Evolutionary conservation across 2,329 filamentous ascomycete species (phyloP).

Genomic region (Colletotrichum destructivum): DNA sequence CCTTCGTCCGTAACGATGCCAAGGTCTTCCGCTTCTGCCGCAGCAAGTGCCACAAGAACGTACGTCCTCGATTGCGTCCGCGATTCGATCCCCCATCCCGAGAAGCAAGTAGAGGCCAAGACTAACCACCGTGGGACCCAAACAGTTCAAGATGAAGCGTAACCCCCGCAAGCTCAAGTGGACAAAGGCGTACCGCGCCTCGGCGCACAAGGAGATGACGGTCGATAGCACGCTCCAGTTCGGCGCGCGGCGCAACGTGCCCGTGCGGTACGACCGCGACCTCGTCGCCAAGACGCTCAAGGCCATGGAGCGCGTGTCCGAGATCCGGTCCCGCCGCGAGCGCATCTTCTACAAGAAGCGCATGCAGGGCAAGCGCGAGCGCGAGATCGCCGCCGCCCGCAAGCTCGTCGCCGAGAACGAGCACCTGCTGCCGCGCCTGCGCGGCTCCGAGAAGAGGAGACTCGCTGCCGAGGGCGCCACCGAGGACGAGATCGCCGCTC

Average conservation of each 20-base stretch:
- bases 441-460: slow-evolving; percentile 73
- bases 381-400: slow-evolving; percentile 83
- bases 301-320: slow-evolving; percentile 91
- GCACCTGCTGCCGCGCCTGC: slow-evolving; percentile 86
- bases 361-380: slow-evolving; percentile 91
- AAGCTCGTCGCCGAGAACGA: slow-evolving; percentile 93
- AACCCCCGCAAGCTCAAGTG: slow-evolving; percentile 97
- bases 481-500: slow-evolving; percentile 65
- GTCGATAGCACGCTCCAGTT: slow-evolving; percentile 96
- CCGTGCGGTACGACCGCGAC: slow-evolving; percentile 95
- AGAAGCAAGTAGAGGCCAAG: background rate
- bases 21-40: slow-evolving; percentile 73
- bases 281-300: slow-evolving; percentile 88
- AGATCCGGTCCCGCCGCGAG: slow-evolving; percentile 88
- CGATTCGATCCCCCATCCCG: background rate
- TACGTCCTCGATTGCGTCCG: slow-evolving; percentile 47
- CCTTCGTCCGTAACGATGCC: slow-evolving; percentile 59
- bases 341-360: slow-evolving; percentile 94
- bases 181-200: slow-evolving; percentile 93
- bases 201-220: slow-evolving; percentile 79
- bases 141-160: slow-evolving; percentile 92
- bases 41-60: slow-evolving; percentile 73
- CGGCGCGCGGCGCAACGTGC: slow-evolving; percentile 92
- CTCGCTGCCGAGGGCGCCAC: slow-evolving; percentile 66
- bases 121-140: slow-evolving; percentile 14